phyloP scores from a whole-genome alignment of 345 rosid genomes.

The Raphanus sativus region DNA sequence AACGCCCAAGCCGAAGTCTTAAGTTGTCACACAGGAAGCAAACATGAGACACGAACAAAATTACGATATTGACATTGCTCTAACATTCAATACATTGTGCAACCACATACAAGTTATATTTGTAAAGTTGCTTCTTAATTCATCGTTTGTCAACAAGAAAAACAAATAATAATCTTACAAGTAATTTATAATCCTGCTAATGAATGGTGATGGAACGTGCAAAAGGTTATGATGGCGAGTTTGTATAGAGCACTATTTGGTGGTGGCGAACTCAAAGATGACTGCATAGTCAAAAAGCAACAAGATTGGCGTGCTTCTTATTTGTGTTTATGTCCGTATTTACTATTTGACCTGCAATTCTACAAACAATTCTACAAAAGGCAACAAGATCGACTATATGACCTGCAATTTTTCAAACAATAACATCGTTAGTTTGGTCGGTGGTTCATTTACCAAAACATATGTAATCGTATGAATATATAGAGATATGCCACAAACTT shows the following conservation, averaged over 20 bases:
- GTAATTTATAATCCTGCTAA: not conserved
- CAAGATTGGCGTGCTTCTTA: not conserved
- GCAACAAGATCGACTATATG: not conserved
- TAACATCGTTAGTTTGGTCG: not conserved
- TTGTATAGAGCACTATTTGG: not conserved
- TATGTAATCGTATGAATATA: not conserved
- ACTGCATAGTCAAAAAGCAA: not conserved
- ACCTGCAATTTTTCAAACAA: not conserved
- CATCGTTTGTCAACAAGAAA: not conserved
- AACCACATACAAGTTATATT: not conserved
- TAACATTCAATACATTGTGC: not conserved
- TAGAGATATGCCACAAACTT: not conserved
- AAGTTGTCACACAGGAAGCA: not conserved
- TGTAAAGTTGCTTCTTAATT: not conserved
- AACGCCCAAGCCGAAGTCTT: not conserved
- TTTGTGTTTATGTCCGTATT: not conserved
- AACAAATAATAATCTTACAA: too few species aligned
- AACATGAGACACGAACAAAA: not conserved
- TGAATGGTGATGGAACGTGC: slow-evolving; percentile 23
- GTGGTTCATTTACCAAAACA: not conserved
- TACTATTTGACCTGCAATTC: not conserved
- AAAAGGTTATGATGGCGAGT: slow-evolving; percentile 29
- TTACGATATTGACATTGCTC: not conserved
- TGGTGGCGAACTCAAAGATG: not conserved
- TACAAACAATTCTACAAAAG: too few species aligned